Evolutionary conservation across 192 early-diverging fungal genomes (phyloP).

Genomic region (Coemansia sp.): DNA sequence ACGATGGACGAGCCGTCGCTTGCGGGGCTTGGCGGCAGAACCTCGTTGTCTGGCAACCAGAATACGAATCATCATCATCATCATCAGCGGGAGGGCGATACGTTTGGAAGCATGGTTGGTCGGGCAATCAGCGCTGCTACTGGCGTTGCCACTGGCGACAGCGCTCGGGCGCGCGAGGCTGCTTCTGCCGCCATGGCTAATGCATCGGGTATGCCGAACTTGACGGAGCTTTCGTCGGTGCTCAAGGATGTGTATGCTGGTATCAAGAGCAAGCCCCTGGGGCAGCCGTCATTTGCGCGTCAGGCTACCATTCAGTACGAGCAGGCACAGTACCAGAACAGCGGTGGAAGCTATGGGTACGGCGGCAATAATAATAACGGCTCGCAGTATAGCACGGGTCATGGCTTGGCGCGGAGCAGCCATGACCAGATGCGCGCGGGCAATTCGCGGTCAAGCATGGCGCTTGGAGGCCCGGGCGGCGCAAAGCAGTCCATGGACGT

Average conservation of each 20-base stretch:
- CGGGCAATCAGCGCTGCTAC: slow-evolving; percentile 10
- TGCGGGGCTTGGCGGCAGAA: slow-evolving; percentile 10
- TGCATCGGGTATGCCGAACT: slow-evolving; percentile 25
- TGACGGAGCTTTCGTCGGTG: slow-evolving; percentile 38
- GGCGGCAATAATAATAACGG: slow-evolving; percentile 1
- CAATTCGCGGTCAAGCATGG: slow-evolving; percentile 20
- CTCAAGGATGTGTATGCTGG: slow-evolving; percentile 54
- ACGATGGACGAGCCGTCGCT: slow-evolving; percentile 41
- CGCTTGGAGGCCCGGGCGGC: slow-evolving; percentile 10
- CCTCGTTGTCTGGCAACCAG: slow-evolving; percentile 23
- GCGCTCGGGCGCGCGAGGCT: not conserved
- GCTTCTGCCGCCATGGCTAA: not conserved
- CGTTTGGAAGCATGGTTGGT: slow-evolving; percentile 9
- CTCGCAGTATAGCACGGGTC: slow-evolving; percentile 20
- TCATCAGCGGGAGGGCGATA: slow-evolving; percentile 15
- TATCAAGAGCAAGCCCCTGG: slow-evolving; percentile 53
- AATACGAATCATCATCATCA: slow-evolving; percentile 10
- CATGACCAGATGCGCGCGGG: slow-evolving; percentile 17
- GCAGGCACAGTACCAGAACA: slow-evolving; percentile 11
- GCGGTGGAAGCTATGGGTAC: not conserved
- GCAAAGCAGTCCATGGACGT: slow-evolving; percentile 35
- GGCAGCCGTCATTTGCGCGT: slow-evolving; percentile 53
- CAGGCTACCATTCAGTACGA: slow-evolving; percentile 22
- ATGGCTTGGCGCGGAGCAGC: slow-evolving; percentile 10
- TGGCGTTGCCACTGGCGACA: not conserved